Conservation (phyloP, 129 eudicot genomes). For the Chrysanthemum makinoi region DNA sequence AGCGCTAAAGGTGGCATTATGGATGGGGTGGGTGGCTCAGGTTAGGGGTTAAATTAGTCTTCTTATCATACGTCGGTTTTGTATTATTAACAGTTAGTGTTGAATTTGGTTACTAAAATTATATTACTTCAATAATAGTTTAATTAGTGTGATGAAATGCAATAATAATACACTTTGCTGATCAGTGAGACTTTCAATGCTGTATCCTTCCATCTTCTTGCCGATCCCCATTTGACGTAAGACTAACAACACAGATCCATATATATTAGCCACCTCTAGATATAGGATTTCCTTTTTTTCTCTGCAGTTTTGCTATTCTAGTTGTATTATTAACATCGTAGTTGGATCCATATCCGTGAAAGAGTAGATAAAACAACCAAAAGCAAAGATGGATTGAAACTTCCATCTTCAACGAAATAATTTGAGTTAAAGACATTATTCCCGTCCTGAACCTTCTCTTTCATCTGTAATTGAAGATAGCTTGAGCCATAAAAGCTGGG, state of each 20-base stretch:
- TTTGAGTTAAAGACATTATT: constrained; percentile 24
- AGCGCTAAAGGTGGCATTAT: too few species aligned
- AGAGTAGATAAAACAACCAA: constrained; percentile 50
- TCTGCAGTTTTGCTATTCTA: neutral
- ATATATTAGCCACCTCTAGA: too few species aligned
- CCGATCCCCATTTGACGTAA: too few species aligned
- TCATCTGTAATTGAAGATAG: constrained; percentile 43
- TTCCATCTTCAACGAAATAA: constrained; percentile 29
- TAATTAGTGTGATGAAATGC: too few species aligned
- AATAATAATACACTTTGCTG: too few species aligned
- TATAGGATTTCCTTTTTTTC: neutral
- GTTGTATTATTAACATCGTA: constrained; percentile 12
- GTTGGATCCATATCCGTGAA: constrained; percentile 20
- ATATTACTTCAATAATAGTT: too few species aligned
- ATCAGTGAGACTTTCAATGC: too few species aligned
- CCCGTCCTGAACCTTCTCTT: constrained; percentile 28
- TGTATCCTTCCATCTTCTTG: too few species aligned
- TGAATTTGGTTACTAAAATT: too few species aligned
- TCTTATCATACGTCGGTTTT: neutral
- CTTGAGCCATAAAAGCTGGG: constrained; percentile 36
- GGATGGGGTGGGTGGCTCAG: too few species aligned
- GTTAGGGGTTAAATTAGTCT: too few species aligned
- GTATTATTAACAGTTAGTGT: constrained; percentile 35
- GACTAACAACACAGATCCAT: too few species aligned
- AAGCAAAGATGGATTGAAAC: constrained; percentile 29